Base-by-base conservation (phyloP, 2,329 filamentous ascomycete genomes). In the Trichophaea hybrida region DNA sequence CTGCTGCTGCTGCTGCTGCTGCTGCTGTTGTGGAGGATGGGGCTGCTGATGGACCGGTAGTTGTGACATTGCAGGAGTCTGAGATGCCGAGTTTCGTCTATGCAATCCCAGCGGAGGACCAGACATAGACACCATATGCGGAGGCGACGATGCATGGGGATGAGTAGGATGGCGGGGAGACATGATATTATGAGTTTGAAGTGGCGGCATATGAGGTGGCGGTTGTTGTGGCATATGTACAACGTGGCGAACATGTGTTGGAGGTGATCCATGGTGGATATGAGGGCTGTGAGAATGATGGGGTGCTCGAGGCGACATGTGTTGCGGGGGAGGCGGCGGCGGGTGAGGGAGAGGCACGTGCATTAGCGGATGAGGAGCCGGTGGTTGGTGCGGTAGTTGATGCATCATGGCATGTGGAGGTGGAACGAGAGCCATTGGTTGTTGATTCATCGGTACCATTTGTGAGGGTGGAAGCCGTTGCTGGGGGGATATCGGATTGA, bases 371-470 rank as follows among this genome's bases (percentile, higher is more conserved):
- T 63, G 64, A n/a, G 65, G 58, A 46, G 58, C 57, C 17, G 66
- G 58, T 5, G 63, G 61, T 33, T 59, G 54, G 24, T 68, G 66
- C 4, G 64, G 59, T 32, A 67, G 61, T 44, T 67, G 65, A 24
- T 65, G 51, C 10, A 38, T 15, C 32, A 59, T 59, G 5, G 12
- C 34, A n/a, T 53, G 50, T 24, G 50, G 50, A 4, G 50, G 50
- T 17, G 40, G 40, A 46, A 17, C 24, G 24, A 24, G 24, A 24
- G 24, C 24, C 15, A 49, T 49, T 8, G 44, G 44, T 49, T 12
- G 44, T 8, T 49, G 44, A 8, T 12, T 12, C 8, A 49, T 49
- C 6, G 59, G 55, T 6, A 40, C 57, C 50, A 61, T 46, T 15
- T 61, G 61, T 6, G 58, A 37, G n/a, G 10, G 38, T 12, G 38